Conservation (phyloP, 1,284 basidiomycete genomes). For the Melampsora larici-populina region DNA sequence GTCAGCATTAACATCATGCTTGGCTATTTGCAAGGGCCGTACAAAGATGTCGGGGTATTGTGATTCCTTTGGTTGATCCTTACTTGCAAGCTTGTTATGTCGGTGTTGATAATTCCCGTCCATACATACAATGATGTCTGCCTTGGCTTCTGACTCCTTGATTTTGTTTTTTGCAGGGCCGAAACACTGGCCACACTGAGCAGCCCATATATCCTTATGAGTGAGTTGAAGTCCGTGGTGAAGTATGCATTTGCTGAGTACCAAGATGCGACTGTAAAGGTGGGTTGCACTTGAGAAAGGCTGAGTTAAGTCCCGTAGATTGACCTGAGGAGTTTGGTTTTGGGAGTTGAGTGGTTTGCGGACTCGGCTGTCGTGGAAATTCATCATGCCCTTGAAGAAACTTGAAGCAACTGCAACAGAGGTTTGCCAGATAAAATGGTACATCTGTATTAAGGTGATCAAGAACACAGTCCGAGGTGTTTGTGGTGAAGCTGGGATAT, state of each 20-base stretch:
- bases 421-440: conserved; percentile 12
- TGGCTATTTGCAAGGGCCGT: neutral
- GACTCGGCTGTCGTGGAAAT: neutral
- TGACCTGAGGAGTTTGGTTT: neutral
- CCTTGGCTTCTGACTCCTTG: neutral
- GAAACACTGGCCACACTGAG: neutral
- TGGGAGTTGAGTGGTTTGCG: neutral
- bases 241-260: neutral
- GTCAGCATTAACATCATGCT: neutral
- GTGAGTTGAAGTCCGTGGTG: neutral
- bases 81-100: conserved; percentile 11
- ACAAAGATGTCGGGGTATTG: conserved; percentile 2
- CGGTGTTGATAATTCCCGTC: conserved; percentile 20
- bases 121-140: conserved; percentile 7
- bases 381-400: neutral
- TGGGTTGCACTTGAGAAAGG: neutral
- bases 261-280: neutral
- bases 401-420: neutral
- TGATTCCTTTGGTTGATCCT: neutral
- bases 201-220: neutral
- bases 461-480: neutral
- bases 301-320: conserved; percentile 1
- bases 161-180: neutral
- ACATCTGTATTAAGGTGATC: neutral
- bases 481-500: neutral